phyloP scores from a whole-genome alignment of 768 basidiomycete species.

The Neoboletus subvelutipes region DNA sequence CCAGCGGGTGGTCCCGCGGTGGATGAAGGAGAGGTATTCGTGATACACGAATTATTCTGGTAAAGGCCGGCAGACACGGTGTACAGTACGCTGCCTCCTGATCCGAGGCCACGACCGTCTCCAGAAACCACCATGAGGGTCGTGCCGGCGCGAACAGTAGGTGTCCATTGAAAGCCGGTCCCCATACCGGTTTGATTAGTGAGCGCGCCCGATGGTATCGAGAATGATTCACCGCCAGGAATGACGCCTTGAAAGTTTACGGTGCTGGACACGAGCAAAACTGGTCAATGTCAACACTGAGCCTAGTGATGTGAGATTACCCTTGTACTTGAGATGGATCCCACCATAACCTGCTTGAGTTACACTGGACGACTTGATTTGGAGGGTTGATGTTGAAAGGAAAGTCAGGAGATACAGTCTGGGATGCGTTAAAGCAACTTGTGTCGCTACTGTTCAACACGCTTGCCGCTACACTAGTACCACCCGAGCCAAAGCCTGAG shows the following conservation, averaged over 20 bases:
- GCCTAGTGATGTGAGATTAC: constrained; percentile 35
- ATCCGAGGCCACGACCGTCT: constrained; percentile 64
- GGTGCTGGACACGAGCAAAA: constrained; percentile 36
- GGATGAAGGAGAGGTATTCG: constrained; percentile 64
- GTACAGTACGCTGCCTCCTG: constrained; percentile 61
- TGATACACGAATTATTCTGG: constrained; percentile 56
- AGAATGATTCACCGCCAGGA: constrained; percentile 76
- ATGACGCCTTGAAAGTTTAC: constrained; percentile 71
- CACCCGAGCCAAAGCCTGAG: constrained; percentile 66
- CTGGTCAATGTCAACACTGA: not conserved
- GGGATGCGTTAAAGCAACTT: constrained; percentile 57
- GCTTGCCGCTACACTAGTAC: constrained; percentile 65
- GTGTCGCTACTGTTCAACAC: constrained; percentile 51
- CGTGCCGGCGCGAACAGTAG: constrained; percentile 61
- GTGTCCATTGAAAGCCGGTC: constrained; percentile 69
- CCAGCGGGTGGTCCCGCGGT: constrained; percentile 78
- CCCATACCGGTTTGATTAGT: constrained; percentile 46
- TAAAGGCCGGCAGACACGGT: constrained; percentile 53
- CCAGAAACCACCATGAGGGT: constrained; percentile 66
- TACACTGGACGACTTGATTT: constrained; percentile 67
- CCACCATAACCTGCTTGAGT: constrained; percentile 66
- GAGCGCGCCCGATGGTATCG: constrained; percentile 51
- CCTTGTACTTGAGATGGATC: constrained; percentile 49
- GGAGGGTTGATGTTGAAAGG: constrained; percentile 59
- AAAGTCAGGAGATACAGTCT: constrained; percentile 51